These are phyloP conservation scores for Beauveria brongniartii DNA, from an alignment of 2,329 filamentous ascomycete genomes.

Conservation along the genomic window DNA sequence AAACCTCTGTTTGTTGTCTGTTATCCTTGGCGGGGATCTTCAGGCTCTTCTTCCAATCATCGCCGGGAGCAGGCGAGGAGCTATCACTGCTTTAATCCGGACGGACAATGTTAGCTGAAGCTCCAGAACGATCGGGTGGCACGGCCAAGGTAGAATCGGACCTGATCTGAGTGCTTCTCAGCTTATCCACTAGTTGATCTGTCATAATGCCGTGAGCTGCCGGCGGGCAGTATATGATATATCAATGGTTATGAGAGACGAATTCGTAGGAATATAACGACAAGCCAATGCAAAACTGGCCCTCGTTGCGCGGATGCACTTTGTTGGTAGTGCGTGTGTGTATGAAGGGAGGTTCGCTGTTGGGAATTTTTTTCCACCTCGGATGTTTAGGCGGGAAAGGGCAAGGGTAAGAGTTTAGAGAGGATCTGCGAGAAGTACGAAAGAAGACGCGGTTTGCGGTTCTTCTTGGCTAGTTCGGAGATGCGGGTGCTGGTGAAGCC, in stretches of 20 bases:
- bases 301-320: constrained; percentile 13
- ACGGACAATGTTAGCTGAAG: constrained; percentile 26
- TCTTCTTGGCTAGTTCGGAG: not conserved
- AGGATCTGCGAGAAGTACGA: not conserved
- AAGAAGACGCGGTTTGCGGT: not conserved
- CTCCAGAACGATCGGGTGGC: not conserved
- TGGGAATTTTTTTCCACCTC: constrained; percentile 8
- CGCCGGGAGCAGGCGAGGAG: constrained; percentile 31
- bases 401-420: not conserved
- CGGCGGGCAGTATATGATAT: constrained; percentile 18
- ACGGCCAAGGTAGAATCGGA: constrained; percentile 18
- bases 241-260: constrained; percentile 1
- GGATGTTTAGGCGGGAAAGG: not conserved
- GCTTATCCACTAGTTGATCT: constrained; percentile 38
- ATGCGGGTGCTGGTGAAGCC: not conserved
- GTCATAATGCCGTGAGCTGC: constrained; percentile 30
- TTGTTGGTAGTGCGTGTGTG: not conserved
- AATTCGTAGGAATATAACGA: constrained; percentile 14
- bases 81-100: constrained; percentile 32
- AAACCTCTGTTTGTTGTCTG: constrained; percentile 73
- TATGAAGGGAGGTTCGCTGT: constrained; percentile 4
- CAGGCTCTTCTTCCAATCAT: constrained; percentile 67
- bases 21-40: constrained; percentile 67
- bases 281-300: constrained; percentile 10
- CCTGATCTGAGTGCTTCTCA: constrained; percentile 34